These are phyloP conservation scores for Hermanozyma aechmeae DNA, from an alignment of 805 yeast genomes.

Conservation along the genomic window DNA sequence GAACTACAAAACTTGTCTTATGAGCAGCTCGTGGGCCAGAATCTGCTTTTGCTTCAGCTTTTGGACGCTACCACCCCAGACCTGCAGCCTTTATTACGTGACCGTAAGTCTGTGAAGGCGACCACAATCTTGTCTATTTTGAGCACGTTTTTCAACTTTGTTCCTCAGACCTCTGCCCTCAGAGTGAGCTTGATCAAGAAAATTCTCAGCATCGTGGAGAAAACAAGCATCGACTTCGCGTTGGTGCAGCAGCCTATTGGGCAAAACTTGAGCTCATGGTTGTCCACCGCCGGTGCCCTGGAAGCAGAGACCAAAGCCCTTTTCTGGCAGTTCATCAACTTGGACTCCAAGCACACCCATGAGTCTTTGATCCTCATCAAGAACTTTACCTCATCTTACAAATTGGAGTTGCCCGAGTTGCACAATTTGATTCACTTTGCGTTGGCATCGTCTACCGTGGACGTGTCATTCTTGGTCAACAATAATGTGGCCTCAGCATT, in stretches of 20 bases:
- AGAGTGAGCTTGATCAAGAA: constrained; percentile 22
- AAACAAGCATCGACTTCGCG: constrained; percentile 20
- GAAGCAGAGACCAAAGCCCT: constrained; percentile 18
- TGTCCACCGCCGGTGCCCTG: constrained; percentile 19
- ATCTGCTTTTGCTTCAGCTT: constrained; percentile 16
- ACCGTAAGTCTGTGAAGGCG: constrained; percentile 33
- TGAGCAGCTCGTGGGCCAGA: constrained; percentile 15
- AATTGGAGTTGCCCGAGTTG: constrained; percentile 16
- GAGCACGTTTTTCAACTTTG: constrained; percentile 32
- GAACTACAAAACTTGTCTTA: constrained; percentile 18
- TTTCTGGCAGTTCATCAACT: constrained; percentile 30
- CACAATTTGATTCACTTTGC: constrained; percentile 25
- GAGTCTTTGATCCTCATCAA: constrained; percentile 27
- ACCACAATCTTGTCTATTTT: constrained; percentile 32
- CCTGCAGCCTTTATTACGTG: constrained; percentile 32
- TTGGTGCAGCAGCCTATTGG: constrained; percentile 28
- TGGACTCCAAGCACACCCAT: constrained; percentile 21
- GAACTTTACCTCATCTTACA: constrained; percentile 20
- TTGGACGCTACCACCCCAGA: constrained; percentile 24
- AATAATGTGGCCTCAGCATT: constrained; percentile 29
- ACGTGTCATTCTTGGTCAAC: constrained; percentile 33
- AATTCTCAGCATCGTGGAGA: constrained; percentile 22
- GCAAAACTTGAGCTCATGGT: constrained; percentile 26
- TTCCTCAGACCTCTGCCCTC: constrained; percentile 22
- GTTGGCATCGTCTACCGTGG: constrained; percentile 26